Conservation (phyloP, 768 basidiomycete species). For the Naganishia randhawae region DNA sequence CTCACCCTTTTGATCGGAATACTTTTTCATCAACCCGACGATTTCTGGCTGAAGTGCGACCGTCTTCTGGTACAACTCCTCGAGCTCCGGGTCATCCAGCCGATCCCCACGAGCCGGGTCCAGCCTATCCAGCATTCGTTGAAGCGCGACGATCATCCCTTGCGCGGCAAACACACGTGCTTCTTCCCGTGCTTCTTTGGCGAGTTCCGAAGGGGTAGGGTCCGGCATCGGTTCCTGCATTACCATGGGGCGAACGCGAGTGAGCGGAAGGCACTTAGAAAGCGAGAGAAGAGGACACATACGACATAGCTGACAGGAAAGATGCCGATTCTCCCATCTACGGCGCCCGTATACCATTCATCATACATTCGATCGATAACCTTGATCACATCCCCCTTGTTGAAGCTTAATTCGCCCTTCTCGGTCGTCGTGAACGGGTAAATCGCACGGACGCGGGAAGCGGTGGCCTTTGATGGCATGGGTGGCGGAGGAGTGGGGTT, state of each 20-base stretch:
- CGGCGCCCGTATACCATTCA: slow-evolving; percentile 95
- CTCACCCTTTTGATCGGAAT: slow-evolving; percentile 81
- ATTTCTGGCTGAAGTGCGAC: slow-evolving; percentile 91
- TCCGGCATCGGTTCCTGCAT: slow-evolving; percentile 62
- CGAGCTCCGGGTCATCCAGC: slow-evolving; percentile 61
- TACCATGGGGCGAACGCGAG: neutral
- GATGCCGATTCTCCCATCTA: slow-evolving; percentile 84
- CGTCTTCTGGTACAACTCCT: slow-evolving; percentile 85
- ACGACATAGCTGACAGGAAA: slow-evolving; percentile 97
- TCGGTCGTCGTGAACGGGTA: slow-evolving; percentile 85
- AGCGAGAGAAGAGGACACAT: slow-evolving; percentile 50
- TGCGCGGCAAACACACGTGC: slow-evolving; percentile 69
- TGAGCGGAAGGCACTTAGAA: neutral
- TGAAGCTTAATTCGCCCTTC: slow-evolving; percentile 83
- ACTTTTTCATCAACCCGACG: slow-evolving; percentile 93
- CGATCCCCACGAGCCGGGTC: slow-evolving; percentile 72
- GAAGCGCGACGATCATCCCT: slow-evolving; percentile 47
- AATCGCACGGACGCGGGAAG: slow-evolving; percentile 80
- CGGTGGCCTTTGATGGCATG: slow-evolving; percentile 52
- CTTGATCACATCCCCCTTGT: slow-evolving; percentile 88
- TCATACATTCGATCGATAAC: slow-evolving; percentile 90
- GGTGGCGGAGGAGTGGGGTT: slow-evolving; percentile 38
- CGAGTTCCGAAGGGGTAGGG: slow-evolving; percentile 69
- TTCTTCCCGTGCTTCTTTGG: slow-evolving; percentile 79
- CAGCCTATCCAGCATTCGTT: slow-evolving; percentile 63